Evolutionary conservation across 2,329 filamentous ascomycete species (phyloP), one percentile per base, ranked within the genome.

Genomic region (Thielaviopsis musarum): DNA sequence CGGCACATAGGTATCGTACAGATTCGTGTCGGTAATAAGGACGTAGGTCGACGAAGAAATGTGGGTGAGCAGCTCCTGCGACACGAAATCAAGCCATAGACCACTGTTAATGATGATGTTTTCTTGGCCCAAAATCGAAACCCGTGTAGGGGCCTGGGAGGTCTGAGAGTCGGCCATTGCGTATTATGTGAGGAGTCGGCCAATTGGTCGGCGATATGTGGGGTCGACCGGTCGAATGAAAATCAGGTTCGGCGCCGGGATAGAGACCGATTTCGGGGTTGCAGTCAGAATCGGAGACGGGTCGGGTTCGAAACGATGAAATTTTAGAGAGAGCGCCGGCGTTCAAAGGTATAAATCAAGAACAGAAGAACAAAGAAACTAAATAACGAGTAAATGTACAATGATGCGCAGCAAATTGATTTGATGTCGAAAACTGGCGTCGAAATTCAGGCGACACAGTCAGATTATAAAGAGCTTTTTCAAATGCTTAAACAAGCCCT

Each of bases 11-110:
- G 84, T 79, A 22, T 84, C 78, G 63, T 80, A 81, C 63, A 98
- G 81, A 69, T 97, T 97, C 53, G 91, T 95, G 73, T 98, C 93
- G 71, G 93, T 97, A 67, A 98, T 88, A 63, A 98, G 84, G 61
- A 97, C 86, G 70, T 97, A 98, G 62, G 91, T 97, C 19, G 90
- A 94, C 21, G 91, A 93, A 56, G 80, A 72, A 62, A 93, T 77
- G 69, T 85, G 87, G 59, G 78, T 73, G 63, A 97, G 76, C 60
- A 98, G 78, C 72, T 98, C 91, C 65, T 83, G 74, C 58, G 84
- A 83, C 63, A 97, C 84, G 69, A 87, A 93, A 68, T 79, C 79
- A 64, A 85, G 81, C 88, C 91, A 96, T 59, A 98, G 81, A 64
- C 86, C 88, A 70, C 95, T 89, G 69, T 96, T 89, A 67, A 96